Conservation (phyloP, 1,284 basidiomycete genomes). For the Sporisorium sorghi region DNA sequence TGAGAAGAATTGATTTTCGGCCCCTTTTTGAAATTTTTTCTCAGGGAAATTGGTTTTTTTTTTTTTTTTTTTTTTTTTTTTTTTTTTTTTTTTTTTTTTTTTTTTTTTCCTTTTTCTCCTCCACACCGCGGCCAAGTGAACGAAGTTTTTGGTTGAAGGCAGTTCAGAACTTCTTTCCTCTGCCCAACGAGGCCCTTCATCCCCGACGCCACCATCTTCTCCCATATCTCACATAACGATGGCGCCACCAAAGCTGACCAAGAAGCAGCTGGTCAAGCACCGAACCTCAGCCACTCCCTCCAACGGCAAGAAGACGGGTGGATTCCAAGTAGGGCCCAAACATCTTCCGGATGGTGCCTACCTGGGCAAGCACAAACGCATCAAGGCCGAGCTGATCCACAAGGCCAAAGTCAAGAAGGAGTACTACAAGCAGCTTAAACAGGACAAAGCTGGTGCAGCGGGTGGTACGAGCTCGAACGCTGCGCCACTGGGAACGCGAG, state of each 20-base stretch:
- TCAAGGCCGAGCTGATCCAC: constrained; percentile 73
- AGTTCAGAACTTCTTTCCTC: neutral
- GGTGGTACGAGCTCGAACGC: constrained; percentile 25
- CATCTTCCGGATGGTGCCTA: constrained; percentile 67
- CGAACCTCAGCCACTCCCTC: constrained; percentile 37
- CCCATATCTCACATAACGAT: constrained; percentile 2
- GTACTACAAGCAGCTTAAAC: constrained; percentile 71
- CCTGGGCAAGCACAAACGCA: constrained; percentile 71
- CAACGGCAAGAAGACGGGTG: constrained; percentile 40
- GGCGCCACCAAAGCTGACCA: constrained; percentile 37
- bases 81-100: too few relatives aligned
- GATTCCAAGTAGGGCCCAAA: constrained; percentile 64
- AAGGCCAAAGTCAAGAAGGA: constrained; percentile 73
- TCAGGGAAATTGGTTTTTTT: neutral
- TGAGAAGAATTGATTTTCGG: constrained; percentile 1
- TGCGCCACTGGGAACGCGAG: constrained; percentile 34
- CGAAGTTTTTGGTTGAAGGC: neutral
- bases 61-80: too few relatives aligned
- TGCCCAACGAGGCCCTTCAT: neutral
- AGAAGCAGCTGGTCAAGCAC: constrained; percentile 62
- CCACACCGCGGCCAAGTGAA: constrained; percentile 8
- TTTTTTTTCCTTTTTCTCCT: neutral
- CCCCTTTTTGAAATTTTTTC: neutral
- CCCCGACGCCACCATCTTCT: neutral
- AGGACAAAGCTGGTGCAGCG: constrained; percentile 63